Base-by-base conservation (phyloP, 2,329 filamentous ascomycete genomes). In the Colletotrichum tanaceti region DNA sequence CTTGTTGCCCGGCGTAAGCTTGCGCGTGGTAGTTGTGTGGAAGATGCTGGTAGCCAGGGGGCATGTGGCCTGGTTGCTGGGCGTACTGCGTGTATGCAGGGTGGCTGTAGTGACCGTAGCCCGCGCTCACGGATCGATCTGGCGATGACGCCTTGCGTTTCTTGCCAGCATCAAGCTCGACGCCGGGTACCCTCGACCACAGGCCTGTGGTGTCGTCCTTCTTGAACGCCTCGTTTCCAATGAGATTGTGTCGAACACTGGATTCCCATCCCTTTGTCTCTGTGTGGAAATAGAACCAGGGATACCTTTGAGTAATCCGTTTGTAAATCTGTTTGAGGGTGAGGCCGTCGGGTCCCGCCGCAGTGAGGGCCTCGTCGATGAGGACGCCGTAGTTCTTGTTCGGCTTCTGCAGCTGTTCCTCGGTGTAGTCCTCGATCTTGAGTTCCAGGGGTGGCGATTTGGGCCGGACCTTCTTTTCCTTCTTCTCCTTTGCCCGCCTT, bases 261-360 rank as follows among this genome's bases (percentile, higher is more conserved):
- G 87, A 89, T 75, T 89, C 87, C 87, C 87, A 89, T n/a, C 87
- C 87, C 74, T 88, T 89, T 6, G 87, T 89, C 73, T 87, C 86
- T 20, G 86, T 86, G 62, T 81, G 82, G 73, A 89, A 89, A 72
- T 85, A 86, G 71, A 87, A 89, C 81, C 84, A 89, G 11, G 86
- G 86, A 72, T 89, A 89, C 72, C 81, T 82, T 68, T 82, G 80
- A 71, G 85, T 86, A 61, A 89, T 89, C 57, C 86, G 81, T 76
- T 89, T 89, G 77, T 89, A 89, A 63, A 89, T 88, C 76, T 89
- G 87, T 76, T 89, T 88, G 53, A 89, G 80, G 4, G 84, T 86
- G 49, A 89, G 77, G 28, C 70, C 70, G 4, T 86, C 83, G 3
- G 82, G 79, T 3, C 84, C 84, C 4, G 85, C 86, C 22, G 84